Evolutionary conservation across 2,329 filamentous ascomycete genomes (phyloP).

Genomic region (Sordariomycetes sp.): DNA sequence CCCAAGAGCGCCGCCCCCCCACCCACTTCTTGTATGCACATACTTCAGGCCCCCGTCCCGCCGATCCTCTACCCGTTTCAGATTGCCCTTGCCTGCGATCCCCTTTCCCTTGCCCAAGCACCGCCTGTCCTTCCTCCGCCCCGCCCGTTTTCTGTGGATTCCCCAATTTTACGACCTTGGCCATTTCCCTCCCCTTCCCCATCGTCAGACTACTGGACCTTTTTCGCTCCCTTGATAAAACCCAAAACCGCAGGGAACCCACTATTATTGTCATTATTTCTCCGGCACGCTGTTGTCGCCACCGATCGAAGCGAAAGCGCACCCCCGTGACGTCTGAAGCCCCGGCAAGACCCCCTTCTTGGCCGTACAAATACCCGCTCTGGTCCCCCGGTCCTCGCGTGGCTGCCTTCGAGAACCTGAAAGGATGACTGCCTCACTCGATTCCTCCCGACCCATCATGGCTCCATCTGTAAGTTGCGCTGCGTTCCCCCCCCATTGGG

Average conservation of each 20-base stretch:
- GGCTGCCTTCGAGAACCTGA: background rate
- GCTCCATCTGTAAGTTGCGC: conserved; percentile 44
- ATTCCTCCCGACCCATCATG: conserved; percentile 53
- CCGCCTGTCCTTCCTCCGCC: background rate
- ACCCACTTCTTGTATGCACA: too few species aligned
- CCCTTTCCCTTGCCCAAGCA: too few species aligned
- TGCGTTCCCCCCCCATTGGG: background rate
- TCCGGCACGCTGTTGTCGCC: background rate
- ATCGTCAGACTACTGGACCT: background rate
- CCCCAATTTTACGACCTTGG: background rate
- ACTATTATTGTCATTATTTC: background rate
- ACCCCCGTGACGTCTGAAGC: background rate
- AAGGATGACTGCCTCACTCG: conserved; percentile 45
- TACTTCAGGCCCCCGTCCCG: too few species aligned
- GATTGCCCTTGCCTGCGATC: background rate
- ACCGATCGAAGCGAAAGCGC: background rate
- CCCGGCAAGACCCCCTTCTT: background rate
- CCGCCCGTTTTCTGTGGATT: background rate
- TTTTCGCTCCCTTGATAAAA: background rate
- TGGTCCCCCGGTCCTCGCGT: background rate
- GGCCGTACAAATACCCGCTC: background rate
- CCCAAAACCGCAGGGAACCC: background rate
- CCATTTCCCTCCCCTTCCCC: conserved; percentile 2
- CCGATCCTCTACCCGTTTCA: background rate
- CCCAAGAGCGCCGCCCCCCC: background rate